Base-by-base conservation (phyloP, 768 basidiomycete genomes). In the Harrya chromipes region DNA sequence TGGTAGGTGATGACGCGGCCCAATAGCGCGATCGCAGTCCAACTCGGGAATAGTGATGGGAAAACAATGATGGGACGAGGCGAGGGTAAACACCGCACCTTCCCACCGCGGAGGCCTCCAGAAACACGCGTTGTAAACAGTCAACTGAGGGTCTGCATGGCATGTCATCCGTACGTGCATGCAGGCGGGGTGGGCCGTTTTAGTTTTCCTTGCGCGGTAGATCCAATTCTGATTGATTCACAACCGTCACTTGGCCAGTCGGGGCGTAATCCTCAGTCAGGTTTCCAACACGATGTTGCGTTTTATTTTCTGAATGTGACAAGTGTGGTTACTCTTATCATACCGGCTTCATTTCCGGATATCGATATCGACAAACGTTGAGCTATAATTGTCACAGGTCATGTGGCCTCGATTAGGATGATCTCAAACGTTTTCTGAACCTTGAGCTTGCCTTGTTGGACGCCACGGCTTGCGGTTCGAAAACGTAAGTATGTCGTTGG, bases 281-380 rank as follows among this genome's bases (percentile, higher is more conserved):
- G 49, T 33, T 31, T 16, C 33, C 14, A 33, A 33, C 14, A 16
- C 6, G 29, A 50, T 29, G 43, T 51, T 50, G 41, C 38, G 23
- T 48, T 57, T 55, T 41, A n/a, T 55, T 53, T 56, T 35, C 14
- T 16, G 14, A 14, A 16, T 33, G 14, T 33, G 33, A 33, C 14
- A 16, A 14, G 14, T 33, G 33, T 16, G 6, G 16, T n/a, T 50
- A 40, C 42, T 54, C 33, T 23, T 21, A 40, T 44, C 21, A 14
- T 48, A 41, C 31, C 44, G 48, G 47, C 47, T 56, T 57, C 65
- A 62, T 66, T 51, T 61, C 63, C 61, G 58, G 42, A 49, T 46
- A 35, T 52, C 46, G 53, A 57, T 41, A 21, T 34, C 26, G 36
- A 33, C 29, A 36, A 40, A 34, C 17, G 14, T 36, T 36, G 20